Conservation (phyloP, 2,329 filamentous ascomycete species). For the Pseudocercospora musae region DNA sequence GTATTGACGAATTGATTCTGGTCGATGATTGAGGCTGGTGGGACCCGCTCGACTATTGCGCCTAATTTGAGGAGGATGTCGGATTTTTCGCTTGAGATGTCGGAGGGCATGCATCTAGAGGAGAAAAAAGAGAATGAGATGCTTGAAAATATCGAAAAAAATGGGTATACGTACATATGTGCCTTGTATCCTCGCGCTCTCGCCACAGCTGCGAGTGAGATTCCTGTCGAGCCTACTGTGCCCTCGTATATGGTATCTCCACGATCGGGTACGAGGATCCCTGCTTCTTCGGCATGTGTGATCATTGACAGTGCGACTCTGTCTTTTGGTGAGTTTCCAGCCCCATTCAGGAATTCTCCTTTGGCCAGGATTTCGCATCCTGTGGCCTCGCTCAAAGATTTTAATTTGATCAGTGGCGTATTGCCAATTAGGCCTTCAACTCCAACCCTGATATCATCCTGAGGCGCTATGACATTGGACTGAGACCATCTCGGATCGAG, state of each 20-base stretch:
- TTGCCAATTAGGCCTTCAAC: constrained; percentile 92
- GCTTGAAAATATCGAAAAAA: too few relatives aligned
- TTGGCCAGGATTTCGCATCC: constrained; percentile 89
- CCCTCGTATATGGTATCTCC: constrained; percentile 97
- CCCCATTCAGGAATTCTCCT: constrained; percentile 93
- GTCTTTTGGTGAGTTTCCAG: constrained; percentile 91
- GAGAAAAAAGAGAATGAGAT: constrained; percentile 9
- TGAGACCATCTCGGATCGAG: constrained; percentile 12
- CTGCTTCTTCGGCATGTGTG: constrained; percentile 69
- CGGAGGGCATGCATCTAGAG: constrained; percentile 83
- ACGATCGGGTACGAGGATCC: constrained; percentile 70
- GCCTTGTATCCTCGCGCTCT: constrained; percentile 85
- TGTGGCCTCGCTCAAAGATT: constrained; percentile 78
- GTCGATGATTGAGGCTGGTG: constrained; percentile 89
- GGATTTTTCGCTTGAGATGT: constrained; percentile 84
- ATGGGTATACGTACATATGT: constrained; percentile 77
- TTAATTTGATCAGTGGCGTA: constrained; percentile 83
- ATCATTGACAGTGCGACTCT: constrained; percentile 92
- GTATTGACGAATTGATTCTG: constrained; percentile 92
- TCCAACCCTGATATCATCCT: constrained; percentile 61
- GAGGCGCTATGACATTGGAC: constrained; percentile 4
- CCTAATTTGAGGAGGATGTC: constrained; percentile 85
- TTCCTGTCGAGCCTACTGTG: constrained; percentile 93
- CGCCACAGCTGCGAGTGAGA: constrained; percentile 85
- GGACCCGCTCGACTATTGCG: constrained; percentile 86